phyloP scores from a whole-genome alignment of 352 stramenopile species.

The Peronospora tabacina region DNA sequence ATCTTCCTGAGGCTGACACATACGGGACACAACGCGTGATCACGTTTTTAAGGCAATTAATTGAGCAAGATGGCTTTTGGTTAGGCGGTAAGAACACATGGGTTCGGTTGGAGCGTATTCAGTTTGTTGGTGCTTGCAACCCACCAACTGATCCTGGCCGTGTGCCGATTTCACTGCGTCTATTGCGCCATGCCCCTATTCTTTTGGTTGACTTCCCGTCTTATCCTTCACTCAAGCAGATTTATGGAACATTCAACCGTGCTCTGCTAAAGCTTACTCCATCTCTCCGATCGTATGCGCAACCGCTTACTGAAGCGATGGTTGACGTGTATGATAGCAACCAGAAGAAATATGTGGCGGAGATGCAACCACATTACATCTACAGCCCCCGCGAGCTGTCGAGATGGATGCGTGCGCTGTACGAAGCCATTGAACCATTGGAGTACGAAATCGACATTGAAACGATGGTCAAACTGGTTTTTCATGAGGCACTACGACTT shows the following conservation, averaged over 20 bases:
- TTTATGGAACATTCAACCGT: conserved; percentile 99
- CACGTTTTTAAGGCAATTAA: conserved; percentile 97
- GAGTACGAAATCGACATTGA: conserved; percentile 93
- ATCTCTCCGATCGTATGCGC: conserved; percentile 93
- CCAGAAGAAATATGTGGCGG: conserved; percentile 91
- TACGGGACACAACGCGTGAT: conserved; percentile 99
- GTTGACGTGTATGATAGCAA: conserved; percentile 98
- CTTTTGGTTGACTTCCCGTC: conserved; percentile 99
- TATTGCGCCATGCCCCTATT: conserved; percentile 97
- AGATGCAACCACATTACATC: conserved; percentile 97
- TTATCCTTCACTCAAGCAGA: conserved; percentile 93
- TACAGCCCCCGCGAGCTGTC: conserved; percentile 99
- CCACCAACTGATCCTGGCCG: conserved; percentile 98
- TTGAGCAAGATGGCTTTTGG: conserved; percentile 94
- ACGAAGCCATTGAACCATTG: conserved; percentile 94
- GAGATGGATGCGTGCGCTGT: conserved; percentile 98
- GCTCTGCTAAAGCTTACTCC: conserved; percentile 98
- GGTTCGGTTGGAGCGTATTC: conserved; percentile 89
- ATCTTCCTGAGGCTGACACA: conserved; percentile 95
- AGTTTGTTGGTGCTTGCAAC: conserved; percentile 98
- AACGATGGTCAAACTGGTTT: conserved; percentile 95
- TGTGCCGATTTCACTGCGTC: conserved; percentile 93
- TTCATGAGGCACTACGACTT: conserved; percentile 97
- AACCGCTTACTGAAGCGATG: conserved; percentile 98
- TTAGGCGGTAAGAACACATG: conserved; percentile 84